phyloP scores from a whole-genome alignment of 352 stramenopile species.

The Phytophthora ramorum region DNA sequence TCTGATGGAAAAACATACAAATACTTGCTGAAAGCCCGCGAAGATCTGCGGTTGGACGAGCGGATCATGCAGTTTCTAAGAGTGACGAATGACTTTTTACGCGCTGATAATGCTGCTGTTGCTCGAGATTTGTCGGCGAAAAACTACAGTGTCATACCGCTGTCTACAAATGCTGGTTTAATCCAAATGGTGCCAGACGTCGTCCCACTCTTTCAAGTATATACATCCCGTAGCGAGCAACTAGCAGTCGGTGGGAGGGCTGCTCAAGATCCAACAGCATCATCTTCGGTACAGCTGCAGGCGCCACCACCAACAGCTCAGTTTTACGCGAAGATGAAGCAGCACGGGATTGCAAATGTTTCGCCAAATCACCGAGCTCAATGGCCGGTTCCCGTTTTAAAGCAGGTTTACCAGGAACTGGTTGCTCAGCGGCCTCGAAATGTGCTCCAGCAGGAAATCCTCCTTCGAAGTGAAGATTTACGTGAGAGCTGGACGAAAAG shows the following conservation, averaged over 20 bases:
- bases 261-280: slow-evolving; percentile 27
- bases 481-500: slow-evolving; percentile 69
- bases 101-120: slow-evolving; percentile 47
- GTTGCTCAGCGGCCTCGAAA: slow-evolving; percentile 68
- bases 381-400: slow-evolving; percentile 67
- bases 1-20: slow-evolving; percentile 76
- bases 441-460: slow-evolving; percentile 71
- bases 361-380: slow-evolving; percentile 69
- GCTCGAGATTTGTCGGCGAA: slow-evolving; percentile 55
- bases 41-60: slow-evolving; percentile 91
- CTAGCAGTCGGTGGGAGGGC: slow-evolving; percentile 16
- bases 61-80: slow-evolving; percentile 91
- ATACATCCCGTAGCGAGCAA: slow-evolving; percentile 55
- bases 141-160: slow-evolving; percentile 82
- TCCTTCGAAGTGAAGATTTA: slow-evolving; percentile 61
- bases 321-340: slow-evolving; percentile 87
- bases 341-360: slow-evolving; percentile 75
- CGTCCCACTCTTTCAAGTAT: slow-evolving; percentile 84
- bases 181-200: slow-evolving; percentile 90
- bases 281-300: slow-evolving; percentile 26
- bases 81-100: slow-evolving; percentile 78
- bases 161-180: slow-evolving; percentile 80
- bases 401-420: slow-evolving; percentile 75
- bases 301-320: slow-evolving; percentile 58
- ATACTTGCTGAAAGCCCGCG: slow-evolving; percentile 88